Evolutionary conservation across 1,139 yeast genomes (phyloP), one percentile per base, ranked within the genome.

Genomic region (Candida tropicalis): DNA sequence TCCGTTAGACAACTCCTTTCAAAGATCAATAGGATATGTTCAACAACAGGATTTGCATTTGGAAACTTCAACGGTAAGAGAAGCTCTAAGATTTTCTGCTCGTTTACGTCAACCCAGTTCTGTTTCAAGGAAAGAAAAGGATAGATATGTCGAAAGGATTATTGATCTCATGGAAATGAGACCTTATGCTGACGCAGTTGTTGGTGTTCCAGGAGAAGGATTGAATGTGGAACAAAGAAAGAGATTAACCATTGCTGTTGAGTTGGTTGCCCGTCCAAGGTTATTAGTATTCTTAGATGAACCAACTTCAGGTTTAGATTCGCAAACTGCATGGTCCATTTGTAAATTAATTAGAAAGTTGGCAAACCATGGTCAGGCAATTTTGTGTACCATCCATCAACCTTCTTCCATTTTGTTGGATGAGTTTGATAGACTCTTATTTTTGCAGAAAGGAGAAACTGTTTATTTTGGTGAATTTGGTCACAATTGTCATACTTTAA

Each of bases 401-500:
- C 75, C 75, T 40, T 67, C 73, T 10, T 72, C 75, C 13, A 55
- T 66, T 22, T 62, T 68, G 44, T 57, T 68, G 50, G 57, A 63
- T 45, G 70, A 64, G 43, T 66, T 66, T 45, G 71, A 66, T 48
- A 58, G 70, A 34, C 56, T 68, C 40, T 60, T 68, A 45, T 67
- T 68, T 44, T 61, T 69, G 51, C 72, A 65, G 51, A 62, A 58
- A 48, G 74, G 87, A 48, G 68, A 75, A 60, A 81, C 85, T 49
- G 87, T 82, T 29, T 82, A 82, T 60, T 81, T 81, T 58, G 87
- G 87, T 47, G 84, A 81, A 49, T 79, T 81, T 56, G 87, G 87
- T 48, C 60, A 64, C 42, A 70, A 72, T 52, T 80, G 85, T 45
- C 41, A 57, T 11, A 69, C 78, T 5, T 62, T 82, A 56, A 63